Evolutionary conservation across 106 monocot species (phyloP), one percentile per base, ranked within the genome.

Genomic region (Platanthera zijinensis): DNA sequence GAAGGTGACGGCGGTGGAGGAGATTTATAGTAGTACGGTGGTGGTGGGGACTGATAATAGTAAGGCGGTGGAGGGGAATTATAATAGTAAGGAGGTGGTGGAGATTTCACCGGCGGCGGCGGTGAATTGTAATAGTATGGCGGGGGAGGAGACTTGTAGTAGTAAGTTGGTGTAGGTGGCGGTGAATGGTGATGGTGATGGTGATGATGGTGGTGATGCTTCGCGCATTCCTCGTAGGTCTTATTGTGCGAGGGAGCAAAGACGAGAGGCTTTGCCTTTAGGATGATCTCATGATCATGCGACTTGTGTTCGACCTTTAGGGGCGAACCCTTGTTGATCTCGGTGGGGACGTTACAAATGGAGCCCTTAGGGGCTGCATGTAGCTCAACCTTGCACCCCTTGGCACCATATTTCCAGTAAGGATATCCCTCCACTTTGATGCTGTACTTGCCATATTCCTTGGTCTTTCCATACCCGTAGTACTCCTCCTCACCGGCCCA

Each of bases 301-400:
- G 74, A 78, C 50, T 54, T 73, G 48, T 71, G 75, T 52, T 87
- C 80, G 10, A 90, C 51, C 47, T 80, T 72, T 22, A 85, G 78
- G 17, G 51, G 72, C 3, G 77, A 71, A 17, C 82, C 90, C 75
- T 66, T 84, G 67, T 90, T 79, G 18, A 80, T 32, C 13, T 78
- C 52, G 3, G 90, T 90, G 22, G 86, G 79, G 39, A 84, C 50
- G 72, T 71, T 87, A 73, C 90, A 90, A 8, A 52, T 22, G 0
- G 86, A 90, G 10, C 78, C 87, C 76, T 87, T 90, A 1, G 90
- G 90, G 12, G 84, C 77, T 1, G 86, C 80, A 47, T 82, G 80
- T 51, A 87, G 83, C 61, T 74, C 17, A 5, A 83, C 90, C 71
- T 74, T 84, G 78, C 90, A 90, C 1, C 45, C 68, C 62, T 75